phyloP scores from a whole-genome alignment of 1,284 basidiomycete species.

The Veloboletus limbatus region DNA sequence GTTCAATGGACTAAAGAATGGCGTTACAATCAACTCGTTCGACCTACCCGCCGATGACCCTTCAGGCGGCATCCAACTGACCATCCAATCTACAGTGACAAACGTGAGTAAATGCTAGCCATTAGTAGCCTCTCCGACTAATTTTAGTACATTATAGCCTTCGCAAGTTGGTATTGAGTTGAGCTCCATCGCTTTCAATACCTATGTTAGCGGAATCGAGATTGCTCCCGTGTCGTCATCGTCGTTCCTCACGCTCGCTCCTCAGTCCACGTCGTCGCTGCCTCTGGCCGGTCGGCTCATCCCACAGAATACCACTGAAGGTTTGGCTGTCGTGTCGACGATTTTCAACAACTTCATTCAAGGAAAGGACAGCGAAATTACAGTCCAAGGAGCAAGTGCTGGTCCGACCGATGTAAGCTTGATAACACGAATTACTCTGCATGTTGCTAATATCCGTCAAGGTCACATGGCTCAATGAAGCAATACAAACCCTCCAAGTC shows the following conservation, averaged over 20 bases:
- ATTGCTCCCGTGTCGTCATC: conserved; percentile 60
- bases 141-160: conserved; percentile 41
- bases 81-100: conserved; percentile 56
- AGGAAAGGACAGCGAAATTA: conserved; percentile 59
- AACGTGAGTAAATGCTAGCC: conserved; percentile 46
- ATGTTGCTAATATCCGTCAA: conserved; percentile 24
- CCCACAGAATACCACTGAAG: conserved; percentile 53
- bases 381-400: conserved; percentile 62
- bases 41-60: conserved; percentile 74
- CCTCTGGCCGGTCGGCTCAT: conserved; percentile 64
- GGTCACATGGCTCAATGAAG: conserved; percentile 77
- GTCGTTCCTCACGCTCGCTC: conserved; percentile 52
- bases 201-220: conserved; percentile 50
- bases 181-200: conserved; percentile 61
- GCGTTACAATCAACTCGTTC: conserved; percentile 67
- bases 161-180: conserved; percentile 76
- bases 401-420: conserved; percentile 55
- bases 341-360: conserved; percentile 77
- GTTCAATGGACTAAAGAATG: conserved; percentile 66
- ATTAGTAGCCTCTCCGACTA: conserved; percentile 2
- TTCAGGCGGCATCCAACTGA: conserved; percentile 72
- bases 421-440: neutral
- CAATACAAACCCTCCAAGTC: conserved; percentile 65
- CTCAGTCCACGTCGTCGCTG: conserved; percentile 53
- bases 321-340: conserved; percentile 58